Evolutionary conservation across 1,284 basidiomycete species (phyloP).

Genomic region (Melampsora medusae): DNA sequence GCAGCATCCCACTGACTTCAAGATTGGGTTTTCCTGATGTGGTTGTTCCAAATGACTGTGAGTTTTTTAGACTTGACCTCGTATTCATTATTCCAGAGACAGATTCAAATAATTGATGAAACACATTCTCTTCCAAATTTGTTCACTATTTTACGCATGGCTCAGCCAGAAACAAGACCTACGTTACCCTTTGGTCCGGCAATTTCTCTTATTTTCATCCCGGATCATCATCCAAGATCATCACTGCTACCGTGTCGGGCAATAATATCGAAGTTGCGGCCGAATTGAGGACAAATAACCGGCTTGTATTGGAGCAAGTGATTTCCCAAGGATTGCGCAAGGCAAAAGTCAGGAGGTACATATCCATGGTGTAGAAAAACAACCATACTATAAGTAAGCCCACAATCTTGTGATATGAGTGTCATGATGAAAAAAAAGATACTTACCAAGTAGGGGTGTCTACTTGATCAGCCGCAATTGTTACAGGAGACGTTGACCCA

Average conservation of each 20-base stretch:
- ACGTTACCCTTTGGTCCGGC: slow-evolving; percentile 42
- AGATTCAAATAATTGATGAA: slow-evolving; percentile 55
- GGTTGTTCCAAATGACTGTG: slow-evolving; percentile 90
- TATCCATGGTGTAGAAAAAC: slow-evolving; percentile 78
- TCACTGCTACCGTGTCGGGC: slow-evolving; percentile 14
- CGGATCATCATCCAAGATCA: slow-evolving; percentile 44
- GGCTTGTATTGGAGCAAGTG: slow-evolving; percentile 69
- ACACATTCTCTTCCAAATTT: neutral
- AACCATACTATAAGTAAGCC: slow-evolving; percentile 56
- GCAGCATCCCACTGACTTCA: slow-evolving; percentile 72
- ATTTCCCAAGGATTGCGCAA: slow-evolving; percentile 84
- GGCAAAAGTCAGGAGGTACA: slow-evolving; percentile 71
- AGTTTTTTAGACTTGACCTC: slow-evolving; percentile 60
- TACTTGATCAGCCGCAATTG: slow-evolving; percentile 65
- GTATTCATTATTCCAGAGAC: slow-evolving; percentile 55
- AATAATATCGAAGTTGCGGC: slow-evolving; percentile 82
- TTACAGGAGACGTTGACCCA: slow-evolving; percentile 73
- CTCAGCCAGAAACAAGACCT: slow-evolving; percentile 41
- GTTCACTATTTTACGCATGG: neutral
- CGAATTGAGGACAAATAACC: slow-evolving; percentile 77
- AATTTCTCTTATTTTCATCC: slow-evolving; percentile 36
- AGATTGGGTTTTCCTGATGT: slow-evolving; percentile 96
- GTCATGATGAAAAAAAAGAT: neutral
- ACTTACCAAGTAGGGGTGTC: slow-evolving; percentile 76
- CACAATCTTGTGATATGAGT: neutral